Conservation (phyloP, 495 filamentous ascomycete species). For the Massariosphaeria phaeospora region DNA sequence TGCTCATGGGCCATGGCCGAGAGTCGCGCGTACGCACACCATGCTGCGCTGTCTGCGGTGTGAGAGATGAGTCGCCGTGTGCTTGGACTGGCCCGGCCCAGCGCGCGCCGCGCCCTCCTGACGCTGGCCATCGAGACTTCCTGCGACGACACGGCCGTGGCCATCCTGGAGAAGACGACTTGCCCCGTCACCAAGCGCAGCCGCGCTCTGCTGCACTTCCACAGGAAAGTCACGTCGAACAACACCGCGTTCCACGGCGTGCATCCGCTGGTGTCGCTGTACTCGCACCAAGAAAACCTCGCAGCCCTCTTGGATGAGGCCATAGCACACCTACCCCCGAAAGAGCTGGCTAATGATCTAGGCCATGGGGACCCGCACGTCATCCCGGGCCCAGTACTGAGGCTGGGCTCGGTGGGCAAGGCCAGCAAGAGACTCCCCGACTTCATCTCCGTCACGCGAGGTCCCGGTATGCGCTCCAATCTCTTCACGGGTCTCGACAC, state of each 20-base stretch:
- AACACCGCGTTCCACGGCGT: conserved; percentile 67
- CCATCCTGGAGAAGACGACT: conserved; percentile 60
- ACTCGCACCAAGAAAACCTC: conserved; percentile 66
- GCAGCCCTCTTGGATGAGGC: conserved; percentile 62
- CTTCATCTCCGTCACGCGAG: conserved; percentile 79
- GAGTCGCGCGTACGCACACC: too few relatives aligned
- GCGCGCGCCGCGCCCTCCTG: conserved; percentile 46
- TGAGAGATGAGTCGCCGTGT: background rate
- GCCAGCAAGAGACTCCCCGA: conserved; percentile 54
- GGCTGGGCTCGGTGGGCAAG: background rate
- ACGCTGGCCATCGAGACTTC: conserved; percentile 92
- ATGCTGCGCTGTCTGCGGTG: too few relatives aligned
- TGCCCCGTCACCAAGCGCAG: background rate
- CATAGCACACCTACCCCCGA: conserved; percentile 49
- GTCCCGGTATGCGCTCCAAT: conserved; percentile 78
- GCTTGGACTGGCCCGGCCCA: background rate
- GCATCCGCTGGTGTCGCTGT: conserved; percentile 66
- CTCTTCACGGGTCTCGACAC: conserved; percentile 72
- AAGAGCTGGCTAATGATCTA: background rate
- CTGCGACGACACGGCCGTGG: conserved; percentile 95
- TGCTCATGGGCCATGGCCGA: too few relatives aligned
- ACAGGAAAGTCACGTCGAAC: conserved; percentile 76
- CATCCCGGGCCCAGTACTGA: background rate
- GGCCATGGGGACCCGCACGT: background rate
- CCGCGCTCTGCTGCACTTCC: conserved; percentile 58